A percentile compares a stretch with the other conserved stretches of the same genome.
phyloP scores from a whole-genome alignment of 2,329 filamentous ascomycete species.

The Alternaria postmessia region DNA sequence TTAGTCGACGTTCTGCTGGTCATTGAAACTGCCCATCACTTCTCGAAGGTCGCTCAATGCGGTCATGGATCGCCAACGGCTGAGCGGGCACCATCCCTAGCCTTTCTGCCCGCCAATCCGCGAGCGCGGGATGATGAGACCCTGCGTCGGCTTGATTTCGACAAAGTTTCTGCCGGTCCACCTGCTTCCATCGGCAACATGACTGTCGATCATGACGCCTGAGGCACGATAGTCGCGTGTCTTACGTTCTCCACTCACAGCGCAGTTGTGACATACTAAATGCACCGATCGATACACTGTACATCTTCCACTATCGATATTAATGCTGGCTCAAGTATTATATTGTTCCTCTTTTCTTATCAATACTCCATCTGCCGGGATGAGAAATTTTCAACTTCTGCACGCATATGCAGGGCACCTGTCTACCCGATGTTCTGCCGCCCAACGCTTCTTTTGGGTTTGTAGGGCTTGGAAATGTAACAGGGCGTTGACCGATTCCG shows the following conservation, averaged over 20 bases:
- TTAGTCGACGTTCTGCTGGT: constrained; percentile 20
- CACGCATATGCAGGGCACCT: not conserved
- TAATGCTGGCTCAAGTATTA: not conserved
- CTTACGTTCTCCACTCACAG: constrained; percentile 14
- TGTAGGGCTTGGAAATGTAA: not conserved
- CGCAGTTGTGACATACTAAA: constrained; percentile 11
- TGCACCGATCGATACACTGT: not conserved
- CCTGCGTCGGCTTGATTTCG: constrained; percentile 36
- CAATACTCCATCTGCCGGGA: not conserved
- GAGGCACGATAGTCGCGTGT: constrained; percentile 25
- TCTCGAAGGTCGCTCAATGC: constrained; percentile 22
- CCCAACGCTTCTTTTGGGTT: constrained; percentile 10
- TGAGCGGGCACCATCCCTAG: constrained; percentile 30
- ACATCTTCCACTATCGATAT: constrained; percentile 5
- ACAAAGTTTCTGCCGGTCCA: constrained; percentile 33
- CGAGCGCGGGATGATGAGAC: constrained; percentile 29
- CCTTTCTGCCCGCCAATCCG: constrained; percentile 26
- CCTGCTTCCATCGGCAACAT: constrained; percentile 19
- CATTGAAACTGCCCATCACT: constrained; percentile 23
- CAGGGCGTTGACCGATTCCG: constrained; percentile 3
- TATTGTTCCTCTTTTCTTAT: not conserved
- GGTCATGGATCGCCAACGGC: constrained; percentile 34
- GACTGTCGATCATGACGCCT: constrained; percentile 44
- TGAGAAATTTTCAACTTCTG: not conserved
- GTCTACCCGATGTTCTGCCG: constrained; percentile 10